Percentiles rank a stretch among this genome's conserved stretches.
Evolutionary conservation across 345 rosid species (phyloP).

Genomic region (Rhizophora apiculata): DNA sequence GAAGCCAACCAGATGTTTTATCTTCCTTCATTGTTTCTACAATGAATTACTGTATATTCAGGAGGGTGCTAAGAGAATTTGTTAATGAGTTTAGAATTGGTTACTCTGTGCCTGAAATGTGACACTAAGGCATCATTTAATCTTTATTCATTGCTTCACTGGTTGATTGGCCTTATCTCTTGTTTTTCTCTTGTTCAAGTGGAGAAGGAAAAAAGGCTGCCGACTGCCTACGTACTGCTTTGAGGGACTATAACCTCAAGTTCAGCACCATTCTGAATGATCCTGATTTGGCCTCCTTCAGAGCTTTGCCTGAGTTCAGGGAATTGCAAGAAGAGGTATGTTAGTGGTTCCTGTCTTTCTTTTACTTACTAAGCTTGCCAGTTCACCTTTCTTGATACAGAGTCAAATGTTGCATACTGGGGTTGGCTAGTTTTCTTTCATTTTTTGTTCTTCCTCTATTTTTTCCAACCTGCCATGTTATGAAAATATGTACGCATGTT

Average conservation of each 20-base stretch:
- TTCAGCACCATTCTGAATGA: constrained; percentile 89
- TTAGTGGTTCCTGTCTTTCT: constrained; percentile 4
- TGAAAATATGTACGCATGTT: background rate
- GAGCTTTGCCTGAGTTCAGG: constrained; percentile 91
- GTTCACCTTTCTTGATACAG: background rate
- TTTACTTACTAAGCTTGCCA: background rate
- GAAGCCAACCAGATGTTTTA: background rate
- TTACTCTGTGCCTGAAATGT: background rate
- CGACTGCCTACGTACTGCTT: constrained; percentile 74
- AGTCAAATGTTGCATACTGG: too few relatives aligned
- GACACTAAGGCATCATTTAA: background rate
- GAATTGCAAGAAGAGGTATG: constrained; percentile 92
- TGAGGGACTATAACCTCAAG: constrained; percentile 82
- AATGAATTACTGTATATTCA: background rate
- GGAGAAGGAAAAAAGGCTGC: constrained; percentile 86
- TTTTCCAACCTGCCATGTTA: background rate
- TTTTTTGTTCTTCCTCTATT: background rate
- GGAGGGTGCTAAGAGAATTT: background rate
- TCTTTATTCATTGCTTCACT: background rate
- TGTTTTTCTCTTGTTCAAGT: constrained; percentile 40
- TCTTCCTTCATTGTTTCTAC: background rate
- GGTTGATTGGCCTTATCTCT: constrained; percentile 11
- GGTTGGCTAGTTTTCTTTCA: background rate
- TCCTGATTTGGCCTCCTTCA: constrained; percentile 91
- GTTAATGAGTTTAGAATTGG: background rate